Conservation (phyloP, 2,329 filamentous ascomycete species). For the Cephalotrichum gorgonifer region DNA sequence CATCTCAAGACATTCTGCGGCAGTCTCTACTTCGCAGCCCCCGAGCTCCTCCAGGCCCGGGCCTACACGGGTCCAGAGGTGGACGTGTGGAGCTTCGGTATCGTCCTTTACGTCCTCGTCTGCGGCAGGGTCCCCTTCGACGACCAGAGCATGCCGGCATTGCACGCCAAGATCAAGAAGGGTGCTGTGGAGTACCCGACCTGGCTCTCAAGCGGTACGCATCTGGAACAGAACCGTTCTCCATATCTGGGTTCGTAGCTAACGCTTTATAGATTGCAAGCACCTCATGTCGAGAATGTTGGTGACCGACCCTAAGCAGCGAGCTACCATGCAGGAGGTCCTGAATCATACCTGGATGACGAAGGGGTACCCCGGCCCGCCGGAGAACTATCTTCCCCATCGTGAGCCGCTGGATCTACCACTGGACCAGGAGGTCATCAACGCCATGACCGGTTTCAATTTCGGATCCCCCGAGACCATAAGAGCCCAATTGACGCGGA, state of each 20-base stretch:
- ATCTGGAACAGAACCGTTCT: not conserved
- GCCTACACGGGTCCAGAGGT: constrained; percentile 95
- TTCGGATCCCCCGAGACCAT: constrained; percentile 85
- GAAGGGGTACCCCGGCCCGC: constrained; percentile 77
- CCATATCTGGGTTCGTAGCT: not conserved
- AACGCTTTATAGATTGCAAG: constrained; percentile 62
- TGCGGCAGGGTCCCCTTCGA: constrained; percentile 98
- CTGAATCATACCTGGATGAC: constrained; percentile 94
- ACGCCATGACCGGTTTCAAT: constrained; percentile 96
- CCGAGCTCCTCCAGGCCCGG: constrained; percentile 84
- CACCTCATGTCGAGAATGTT: constrained; percentile 91
- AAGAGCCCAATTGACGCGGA: constrained; percentile 65
- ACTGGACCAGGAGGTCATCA: constrained; percentile 71
- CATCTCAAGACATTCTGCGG: constrained; percentile 96
- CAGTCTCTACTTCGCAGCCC: constrained; percentile 94
- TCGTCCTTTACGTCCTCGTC: constrained; percentile 92
- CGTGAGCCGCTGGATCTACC: constrained; percentile 81
- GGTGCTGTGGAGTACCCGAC: constrained; percentile 90
- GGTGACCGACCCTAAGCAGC: constrained; percentile 81
- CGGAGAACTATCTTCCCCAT: constrained; percentile 77
- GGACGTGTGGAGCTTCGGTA: constrained; percentile 97
- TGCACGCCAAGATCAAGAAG: constrained; percentile 98
- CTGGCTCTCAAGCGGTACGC: constrained; percentile 81
- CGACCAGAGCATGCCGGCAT: constrained; percentile 96
- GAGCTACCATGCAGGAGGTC: constrained; percentile 81